phyloP scores from a whole-genome alignment of 345 rosid genomes.

The Bretschneidera sinensis region DNA sequence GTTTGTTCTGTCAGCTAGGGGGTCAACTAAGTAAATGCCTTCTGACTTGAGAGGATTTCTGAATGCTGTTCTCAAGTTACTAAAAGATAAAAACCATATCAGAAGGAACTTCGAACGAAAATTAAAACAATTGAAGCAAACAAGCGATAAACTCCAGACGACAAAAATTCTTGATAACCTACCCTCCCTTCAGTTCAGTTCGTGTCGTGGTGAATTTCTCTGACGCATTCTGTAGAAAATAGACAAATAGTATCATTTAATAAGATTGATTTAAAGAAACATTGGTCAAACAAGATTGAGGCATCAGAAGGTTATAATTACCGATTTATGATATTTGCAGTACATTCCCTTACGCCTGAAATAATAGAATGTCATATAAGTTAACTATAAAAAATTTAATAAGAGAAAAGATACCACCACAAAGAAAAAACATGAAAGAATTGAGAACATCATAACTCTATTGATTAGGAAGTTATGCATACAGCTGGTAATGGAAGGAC shows the following conservation, averaged over 20 bases:
- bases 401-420: neutral
- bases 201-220: constrained; percentile 51
- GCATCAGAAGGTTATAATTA: constrained; percentile 24
- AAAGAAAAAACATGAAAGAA: neutral
- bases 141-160: neutral
- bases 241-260: neutral
- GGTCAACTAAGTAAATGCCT: constrained; percentile 71
- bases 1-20: constrained; percentile 41
- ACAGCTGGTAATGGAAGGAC: neutral
- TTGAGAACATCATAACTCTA: neutral
- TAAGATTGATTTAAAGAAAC: constrained; percentile 10
- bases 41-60: constrained; percentile 40
- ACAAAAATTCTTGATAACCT: constrained; percentile 23
- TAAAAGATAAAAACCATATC: constrained; percentile 18
- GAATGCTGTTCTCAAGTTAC: constrained; percentile 67
- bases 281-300: constrained; percentile 18
- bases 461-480: neutral
- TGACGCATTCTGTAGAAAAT: constrained; percentile 56
- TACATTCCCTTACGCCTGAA: constrained; percentile 66
- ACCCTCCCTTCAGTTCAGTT: constrained; percentile 91
- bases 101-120: neutral
- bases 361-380: constrained; percentile 15
- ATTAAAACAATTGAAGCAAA: neutral
- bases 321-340: constrained; percentile 69
- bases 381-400: constrained; percentile 7